Base-by-base conservation (phyloP, 306 rosid genomes). In the Cajanus cajan region DNA sequence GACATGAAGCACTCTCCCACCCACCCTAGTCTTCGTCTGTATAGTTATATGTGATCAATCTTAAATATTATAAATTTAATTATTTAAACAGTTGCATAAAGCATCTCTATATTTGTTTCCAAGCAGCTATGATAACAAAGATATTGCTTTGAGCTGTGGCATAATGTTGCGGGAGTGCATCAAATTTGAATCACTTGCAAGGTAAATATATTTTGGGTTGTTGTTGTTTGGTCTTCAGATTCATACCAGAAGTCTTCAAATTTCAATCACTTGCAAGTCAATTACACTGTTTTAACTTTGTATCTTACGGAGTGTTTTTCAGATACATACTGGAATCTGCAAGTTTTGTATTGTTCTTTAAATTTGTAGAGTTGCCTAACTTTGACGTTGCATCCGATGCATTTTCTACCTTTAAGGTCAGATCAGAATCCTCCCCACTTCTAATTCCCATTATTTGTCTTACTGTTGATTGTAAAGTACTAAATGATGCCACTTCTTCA, bases 341-440 rank as follows among this genome's bases (percentile, higher is more conserved):
- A 71, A 84, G 98, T 87, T 93, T 93, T 84, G 93, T 75, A 86
- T 71, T 95, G 91, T 95, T 95, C 88, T 95, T 90, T 84, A 95
- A 95, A 84, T 95, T 86, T 78, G 97, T 93, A 81, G 99, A 93
- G 86, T 82, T 90, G 82, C 97, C 96, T 40, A 91, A 77, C 88
- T 93, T 95, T 78, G 99, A 95, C 80, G 93, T 90, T 78, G 94
- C 99, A 67, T 91, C 97, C 47, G 97, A 95, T 83, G 99, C 99
- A 15, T 95, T 93, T 87, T 91, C 96, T 68, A 95, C 99, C 43
- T 95, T 95, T 77, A 93, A 95, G 99, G 99, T 93, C 44, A 71
- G 88, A 81, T 65, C 73, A 66, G 48, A 73, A 24, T 63, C 10
- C 8, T 48, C 77, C 71, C 50, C 52, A 15, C 10, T 55, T 73